These are phyloP conservation scores for Hericium coralloides DNA, from an alignment of 768 basidiomycete species.

Conservation along the genomic window DNA sequence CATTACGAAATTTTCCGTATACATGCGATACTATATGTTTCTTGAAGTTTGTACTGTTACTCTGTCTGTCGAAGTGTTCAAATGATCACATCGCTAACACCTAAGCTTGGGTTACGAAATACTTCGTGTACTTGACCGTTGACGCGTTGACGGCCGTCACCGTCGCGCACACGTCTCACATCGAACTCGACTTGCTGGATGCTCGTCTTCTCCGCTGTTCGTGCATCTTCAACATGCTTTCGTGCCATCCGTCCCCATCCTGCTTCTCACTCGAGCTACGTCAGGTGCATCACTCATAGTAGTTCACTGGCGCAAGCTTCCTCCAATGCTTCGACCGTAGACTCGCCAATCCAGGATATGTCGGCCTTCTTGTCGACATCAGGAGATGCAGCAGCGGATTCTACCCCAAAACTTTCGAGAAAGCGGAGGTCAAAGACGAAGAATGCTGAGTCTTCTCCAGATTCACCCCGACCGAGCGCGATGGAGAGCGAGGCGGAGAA, in stretches of 20 bases:
- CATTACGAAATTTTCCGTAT: no score
- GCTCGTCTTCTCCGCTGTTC: neutral
- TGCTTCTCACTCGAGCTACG: no score
- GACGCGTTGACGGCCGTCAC: neutral
- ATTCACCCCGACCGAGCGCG: neutral
- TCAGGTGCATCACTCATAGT: neutral
- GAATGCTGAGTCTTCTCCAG: neutral
- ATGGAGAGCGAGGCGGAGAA: no score
- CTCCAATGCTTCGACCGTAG: neutral
- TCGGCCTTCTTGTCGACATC: neutral
- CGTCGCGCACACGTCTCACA: no score
- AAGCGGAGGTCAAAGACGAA: neutral
- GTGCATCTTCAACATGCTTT: neutral
- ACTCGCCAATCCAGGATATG: neutral
- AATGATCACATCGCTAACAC: no score
- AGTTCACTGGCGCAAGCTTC: neutral
- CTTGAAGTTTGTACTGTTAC: no score
- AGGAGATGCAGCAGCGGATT: neutral
- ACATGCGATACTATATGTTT: no score
- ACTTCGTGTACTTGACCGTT: neutral
- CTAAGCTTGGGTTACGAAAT: no score
- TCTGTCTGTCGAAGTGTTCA: no score
- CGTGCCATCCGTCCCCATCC: neutral
- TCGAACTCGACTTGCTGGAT: neutral
- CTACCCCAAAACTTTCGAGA: neutral